A percentile compares a stretch with the other conserved stretches of the same genome.
These are phyloP conservation scores for Rauvolfia tetraphylla DNA, from an alignment of 257 asterid genomes.

Conservation along the genomic window DNA sequence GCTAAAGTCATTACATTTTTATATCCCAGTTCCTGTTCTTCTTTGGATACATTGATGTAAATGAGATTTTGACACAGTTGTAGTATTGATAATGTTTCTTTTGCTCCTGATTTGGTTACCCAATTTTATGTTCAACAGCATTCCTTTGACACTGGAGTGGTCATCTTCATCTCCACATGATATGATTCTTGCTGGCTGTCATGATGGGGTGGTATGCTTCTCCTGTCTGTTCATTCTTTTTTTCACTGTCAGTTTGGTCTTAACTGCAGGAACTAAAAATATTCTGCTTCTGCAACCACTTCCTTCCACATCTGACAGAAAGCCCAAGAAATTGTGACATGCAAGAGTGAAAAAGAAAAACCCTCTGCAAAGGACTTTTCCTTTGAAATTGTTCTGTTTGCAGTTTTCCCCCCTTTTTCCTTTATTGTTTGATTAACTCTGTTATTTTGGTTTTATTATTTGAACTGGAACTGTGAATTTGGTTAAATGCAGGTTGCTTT, in stretches of 20 bases:
- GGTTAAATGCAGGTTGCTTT: constrained; percentile 64
- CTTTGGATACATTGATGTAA: not conserved
- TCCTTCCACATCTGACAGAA: not conserved
- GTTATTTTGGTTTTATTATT: not conserved
- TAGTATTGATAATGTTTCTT: not conserved
- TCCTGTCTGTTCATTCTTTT: constrained; percentile 16
- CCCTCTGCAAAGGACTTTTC: not conserved
- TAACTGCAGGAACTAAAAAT: not conserved
- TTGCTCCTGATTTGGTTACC: constrained; percentile 2
- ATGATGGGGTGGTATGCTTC: constrained; percentile 85
- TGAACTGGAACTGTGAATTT: not conserved
- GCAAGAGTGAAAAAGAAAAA: not conserved
- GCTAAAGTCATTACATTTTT: not conserved
- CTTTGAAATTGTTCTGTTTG: not conserved
- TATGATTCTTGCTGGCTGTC: constrained; percentile 89
- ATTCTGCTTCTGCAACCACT: not conserved
- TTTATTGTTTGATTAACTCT: not conserved
- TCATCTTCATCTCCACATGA: constrained; percentile 69
- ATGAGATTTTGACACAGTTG: not conserved
- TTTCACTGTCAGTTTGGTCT: constrained; percentile 7
- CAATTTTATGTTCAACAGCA: constrained; percentile 40
- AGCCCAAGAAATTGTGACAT: not conserved
- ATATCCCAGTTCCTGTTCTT: not conserved
- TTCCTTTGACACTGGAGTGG: constrained; percentile 83
- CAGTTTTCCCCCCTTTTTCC: not conserved